These are phyloP conservation scores for Stagonosporopsis chrysanthemi DNA, from an alignment of 2,329 filamentous ascomycete genomes.

Conservation along the genomic window DNA sequence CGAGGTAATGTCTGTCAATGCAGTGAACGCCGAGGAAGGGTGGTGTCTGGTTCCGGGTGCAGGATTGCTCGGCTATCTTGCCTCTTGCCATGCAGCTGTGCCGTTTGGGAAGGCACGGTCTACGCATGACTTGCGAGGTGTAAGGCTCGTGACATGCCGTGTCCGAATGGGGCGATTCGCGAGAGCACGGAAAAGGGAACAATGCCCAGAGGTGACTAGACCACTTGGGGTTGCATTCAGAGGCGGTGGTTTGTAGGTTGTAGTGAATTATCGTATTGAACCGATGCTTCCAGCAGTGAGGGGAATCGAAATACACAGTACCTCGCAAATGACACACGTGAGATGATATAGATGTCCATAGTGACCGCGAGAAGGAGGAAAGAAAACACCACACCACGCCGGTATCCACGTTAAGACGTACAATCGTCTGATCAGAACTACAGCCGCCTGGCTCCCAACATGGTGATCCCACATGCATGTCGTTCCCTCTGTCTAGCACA, in stretches of 20 bases:
- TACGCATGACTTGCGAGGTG: slow-evolving; percentile 17
- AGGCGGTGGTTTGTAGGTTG: not conserved
- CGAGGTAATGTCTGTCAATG: not conserved
- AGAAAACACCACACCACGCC: slow-evolving; percentile 45
- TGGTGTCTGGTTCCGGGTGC: not conserved
- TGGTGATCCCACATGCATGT: slow-evolving; percentile 42
- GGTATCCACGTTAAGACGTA: slow-evolving; percentile 47
- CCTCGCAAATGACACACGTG: slow-evolving; percentile 38
- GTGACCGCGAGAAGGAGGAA: slow-evolving; percentile 34
- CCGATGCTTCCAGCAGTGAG: slow-evolving; percentile 33
- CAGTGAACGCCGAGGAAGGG: slow-evolving; percentile 7
- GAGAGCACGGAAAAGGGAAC: slow-evolving; percentile 12
- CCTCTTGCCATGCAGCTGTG: slow-evolving; percentile 1
- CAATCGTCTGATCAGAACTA: slow-evolving; percentile 41
- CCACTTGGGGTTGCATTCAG: slow-evolving; percentile 3
- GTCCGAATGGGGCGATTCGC: slow-evolving; percentile 16
- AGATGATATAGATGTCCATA: slow-evolving; percentile 41
- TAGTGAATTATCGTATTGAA: slow-evolving; percentile 34
- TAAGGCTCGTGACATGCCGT: not conserved
- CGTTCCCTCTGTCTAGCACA: slow-evolving; percentile 33
- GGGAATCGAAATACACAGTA: slow-evolving; percentile 43
- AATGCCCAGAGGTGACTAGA: slow-evolving; percentile 18
- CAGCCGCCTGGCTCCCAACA: slow-evolving; percentile 40
- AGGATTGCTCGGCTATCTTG: slow-evolving; percentile 6
- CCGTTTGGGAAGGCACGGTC: slow-evolving; percentile 6